These are phyloP conservation scores for Artemisia tridentata DNA, from an alignment of 129 eudicot species.

Conservation along the genomic window DNA sequence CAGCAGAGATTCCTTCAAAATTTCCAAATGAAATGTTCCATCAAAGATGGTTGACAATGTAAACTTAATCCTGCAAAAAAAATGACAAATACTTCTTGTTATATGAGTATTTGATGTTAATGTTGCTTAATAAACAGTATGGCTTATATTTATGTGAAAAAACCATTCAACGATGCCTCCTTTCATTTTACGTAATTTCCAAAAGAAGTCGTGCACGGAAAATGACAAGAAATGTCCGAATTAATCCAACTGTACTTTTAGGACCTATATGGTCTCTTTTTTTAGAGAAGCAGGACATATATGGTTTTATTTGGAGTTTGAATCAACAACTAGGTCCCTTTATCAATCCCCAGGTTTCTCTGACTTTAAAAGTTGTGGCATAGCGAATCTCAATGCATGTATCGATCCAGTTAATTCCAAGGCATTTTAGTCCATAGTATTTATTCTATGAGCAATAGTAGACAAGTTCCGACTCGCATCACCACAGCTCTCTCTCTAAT, in stretches of 20 bases:
- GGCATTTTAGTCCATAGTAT: neutral
- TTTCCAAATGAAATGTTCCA: slow-evolving; percentile 73
- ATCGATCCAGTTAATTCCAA: neutral
- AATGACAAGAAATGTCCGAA: slow-evolving; percentile 13
- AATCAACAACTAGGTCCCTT: neutral
- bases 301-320: slow-evolving; percentile 4
- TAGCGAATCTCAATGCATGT: no score
- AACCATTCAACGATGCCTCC: neutral
- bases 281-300: no score
- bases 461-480: slow-evolving; percentile 3
- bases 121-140: neutral
- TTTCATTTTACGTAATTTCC: slow-evolving; percentile 1
- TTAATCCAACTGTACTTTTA: neutral
- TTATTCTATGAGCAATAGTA: slow-evolving; percentile 3
- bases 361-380: no score
- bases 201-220: slow-evolving; percentile 14
- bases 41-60: slow-evolving; percentile 50
- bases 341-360: neutral
- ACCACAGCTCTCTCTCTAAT: neutral
- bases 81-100: slow-evolving; percentile 4
- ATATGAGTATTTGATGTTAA: slow-evolving; percentile 3
- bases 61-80: slow-evolving; percentile 54
- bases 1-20: slow-evolving; percentile 82
- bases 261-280: no score
- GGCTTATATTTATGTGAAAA: neutral